Evolutionary conservation across 306 rosid species (phyloP).

Genomic region (Vachellia pachyceras): DNA sequence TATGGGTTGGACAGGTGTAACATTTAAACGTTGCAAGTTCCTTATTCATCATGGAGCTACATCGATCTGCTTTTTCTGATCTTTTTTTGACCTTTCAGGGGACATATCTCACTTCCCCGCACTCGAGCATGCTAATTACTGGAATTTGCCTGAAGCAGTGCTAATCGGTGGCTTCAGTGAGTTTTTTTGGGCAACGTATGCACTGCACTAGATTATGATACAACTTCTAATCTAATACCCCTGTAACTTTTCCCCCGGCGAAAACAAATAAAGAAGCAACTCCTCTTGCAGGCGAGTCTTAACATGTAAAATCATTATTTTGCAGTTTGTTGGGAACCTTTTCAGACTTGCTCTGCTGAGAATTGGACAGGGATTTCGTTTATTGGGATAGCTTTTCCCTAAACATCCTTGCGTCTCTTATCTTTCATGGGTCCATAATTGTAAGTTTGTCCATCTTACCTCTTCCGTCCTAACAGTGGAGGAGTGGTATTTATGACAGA

Average conservation of each 20-base stretch:
- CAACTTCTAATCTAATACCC: not conserved
- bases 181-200: slow-evolving; percentile 83
- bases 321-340: slow-evolving; percentile 87
- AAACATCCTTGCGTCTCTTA: not conserved
- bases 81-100: slow-evolving; percentile 61
- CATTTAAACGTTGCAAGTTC: slow-evolving; percentile 37
- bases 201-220: slow-evolving; percentile 71
- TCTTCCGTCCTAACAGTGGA: too few species aligned
- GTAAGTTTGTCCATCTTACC: too few species aligned
- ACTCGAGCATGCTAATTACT: slow-evolving; percentile 67
- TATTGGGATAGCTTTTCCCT: slow-evolving; percentile 19
- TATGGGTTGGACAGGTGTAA: slow-evolving; percentile 95
- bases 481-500: too few species aligned
- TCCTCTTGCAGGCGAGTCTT: not conserved
- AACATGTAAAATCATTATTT: slow-evolving; percentile 2
- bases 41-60: slow-evolving; percentile 27
- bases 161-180: slow-evolving; percentile 90
- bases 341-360: slow-evolving; percentile 70
- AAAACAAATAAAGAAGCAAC: not conserved
- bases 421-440: not conserved
- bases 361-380: slow-evolving; percentile 58
- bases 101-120: slow-evolving; percentile 89
- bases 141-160: slow-evolving; percentile 72
- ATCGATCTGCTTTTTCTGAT: slow-evolving; percentile 18
- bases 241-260: not conserved